phyloP scores from a whole-genome alignment of 352 stramenopile species.

The Pythium vanterpoolii region DNA sequence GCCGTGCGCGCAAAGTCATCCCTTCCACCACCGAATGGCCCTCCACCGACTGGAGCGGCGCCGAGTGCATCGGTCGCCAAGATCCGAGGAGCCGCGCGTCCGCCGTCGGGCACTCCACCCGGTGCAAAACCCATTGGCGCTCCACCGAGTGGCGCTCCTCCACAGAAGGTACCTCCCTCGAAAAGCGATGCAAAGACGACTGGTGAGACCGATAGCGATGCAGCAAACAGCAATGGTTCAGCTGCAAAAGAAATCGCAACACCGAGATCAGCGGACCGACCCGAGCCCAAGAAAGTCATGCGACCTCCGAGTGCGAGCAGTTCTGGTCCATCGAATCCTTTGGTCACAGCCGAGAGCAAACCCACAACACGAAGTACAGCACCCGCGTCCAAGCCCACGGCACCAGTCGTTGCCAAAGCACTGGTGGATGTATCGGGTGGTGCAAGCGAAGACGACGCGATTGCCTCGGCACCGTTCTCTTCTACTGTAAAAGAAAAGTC shows the following conservation, averaged over 20 bases:
- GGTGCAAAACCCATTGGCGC: conserved; percentile 16
- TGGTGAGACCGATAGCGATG: neutral
- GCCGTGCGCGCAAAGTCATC: conserved; percentile 66
- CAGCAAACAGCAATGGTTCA: neutral
- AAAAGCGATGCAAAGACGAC: conserved; percentile 25
- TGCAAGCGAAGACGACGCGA: conserved; percentile 18
- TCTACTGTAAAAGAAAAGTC: conserved; percentile 30
- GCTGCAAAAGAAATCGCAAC: conserved; percentile 18
- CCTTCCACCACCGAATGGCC: conserved; percentile 56
- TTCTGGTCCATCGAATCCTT: neutral
- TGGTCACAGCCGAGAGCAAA: conserved; percentile 11
- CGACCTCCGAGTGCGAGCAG: conserved; percentile 19
- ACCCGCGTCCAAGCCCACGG: conserved; percentile 27
- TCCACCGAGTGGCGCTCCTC: conserved; percentile 19
- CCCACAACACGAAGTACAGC: conserved; percentile 5
- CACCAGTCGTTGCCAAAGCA: neutral
- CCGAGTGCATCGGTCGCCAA: conserved; percentile 70
- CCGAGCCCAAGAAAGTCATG: conserved; percentile 18
- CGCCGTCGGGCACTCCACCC: conserved; percentile 25
- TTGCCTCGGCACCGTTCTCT: conserved; percentile 17
- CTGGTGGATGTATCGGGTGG: conserved; percentile 41
- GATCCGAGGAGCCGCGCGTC: conserved; percentile 56
- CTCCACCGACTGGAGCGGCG: conserved; percentile 42
- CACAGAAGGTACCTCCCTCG: conserved; percentile 9
- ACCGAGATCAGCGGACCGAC: neutral